Evolutionary conservation across 441 rosid genomes (phyloP), one percentile per base, ranked within the genome.

Genomic region (Aleurites moluccanus): DNA sequence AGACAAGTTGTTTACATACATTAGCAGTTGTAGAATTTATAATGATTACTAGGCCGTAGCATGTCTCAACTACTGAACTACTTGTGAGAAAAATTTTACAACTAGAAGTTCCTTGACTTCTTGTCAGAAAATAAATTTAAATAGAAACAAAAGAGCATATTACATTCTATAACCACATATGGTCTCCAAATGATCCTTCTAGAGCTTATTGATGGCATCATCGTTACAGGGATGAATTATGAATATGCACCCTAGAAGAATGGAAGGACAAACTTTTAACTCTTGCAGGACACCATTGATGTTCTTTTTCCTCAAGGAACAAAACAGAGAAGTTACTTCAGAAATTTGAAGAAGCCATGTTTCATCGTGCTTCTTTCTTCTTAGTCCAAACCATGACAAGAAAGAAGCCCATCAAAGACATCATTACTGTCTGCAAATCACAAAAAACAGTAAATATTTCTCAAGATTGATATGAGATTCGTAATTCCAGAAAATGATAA

Each of bases 401-500:
- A 16, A 87, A 71, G 73, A 89, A 87, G 11, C 97, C 97, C 97
- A 92, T 91, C 86, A 91, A 77, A 57, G 97, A 91, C 98, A 91
- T 94, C 67, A 90, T 82, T 53, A 88, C 97, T 20, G 97, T 92
- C 91, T 91, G 95, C 84, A 67, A 53, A 72, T 62, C 60, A 70
- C 52, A 67, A 30, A 28, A 28, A 68, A 60, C 14, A 71, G 45
- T 44, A 75, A 9, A 56, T 45, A n/a, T 47, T 47, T 21, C 38
- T 30, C 49, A 45, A 63, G 9, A 45, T 50, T 6, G 57, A 15
- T 23, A 15, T 0, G 27, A 45, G 18, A 59, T 28, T 33, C 42
- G 23, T 13, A 33, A 64, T 4, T 10, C 65, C 67, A n/a, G 10
- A 21, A 3, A 45, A 67, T 21, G 16, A 4, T 25, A 16, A 55